These are phyloP conservation scores for Berberis vulgaris DNA, from an alignment of 164 flowering plant species.

Conservation along the genomic window DNA sequence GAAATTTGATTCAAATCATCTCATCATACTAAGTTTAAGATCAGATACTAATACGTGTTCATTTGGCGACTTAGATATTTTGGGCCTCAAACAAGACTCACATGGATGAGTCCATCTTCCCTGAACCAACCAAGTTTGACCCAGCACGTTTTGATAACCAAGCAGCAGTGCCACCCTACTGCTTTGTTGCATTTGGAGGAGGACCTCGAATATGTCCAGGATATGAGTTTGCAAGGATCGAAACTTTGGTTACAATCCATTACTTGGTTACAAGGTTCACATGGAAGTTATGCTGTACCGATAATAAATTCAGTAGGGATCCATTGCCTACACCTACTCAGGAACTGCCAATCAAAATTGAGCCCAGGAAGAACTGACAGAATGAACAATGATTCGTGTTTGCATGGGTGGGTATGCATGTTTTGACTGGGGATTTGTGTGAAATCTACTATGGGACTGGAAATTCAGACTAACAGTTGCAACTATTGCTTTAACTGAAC, in stretches of 20 bases:
- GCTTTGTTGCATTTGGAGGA: slow-evolving; percentile 24
- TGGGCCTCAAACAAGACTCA: slow-evolving; percentile 1
- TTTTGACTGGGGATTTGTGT: not conserved
- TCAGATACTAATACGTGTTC: not conserved
- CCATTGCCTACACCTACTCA: slow-evolving; percentile 11
- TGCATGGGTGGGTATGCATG: not conserved
- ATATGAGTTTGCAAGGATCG: not conserved
- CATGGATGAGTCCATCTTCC: not conserved
- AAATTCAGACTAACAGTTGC: not conserved
- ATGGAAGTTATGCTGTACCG: not conserved
- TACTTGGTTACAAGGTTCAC: not conserved
- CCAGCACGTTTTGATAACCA: not conserved
- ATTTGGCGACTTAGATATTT: not conserved
- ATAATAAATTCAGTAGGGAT: not conserved
- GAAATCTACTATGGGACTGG: not conserved
- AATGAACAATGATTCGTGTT: not conserved
- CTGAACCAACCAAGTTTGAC: not conserved
- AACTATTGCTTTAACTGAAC: not conserved
- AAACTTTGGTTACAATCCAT: not conserved
- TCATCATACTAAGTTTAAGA: not conserved
- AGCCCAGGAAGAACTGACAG: not conserved
- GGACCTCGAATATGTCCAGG: not conserved
- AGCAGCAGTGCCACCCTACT: slow-evolving; percentile 4
- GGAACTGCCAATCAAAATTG: slow-evolving; percentile 30
- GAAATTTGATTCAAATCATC: not conserved